Base-by-base conservation (phyloP, 352 stramenopile species). In the Phytophthora sp. region DNA sequence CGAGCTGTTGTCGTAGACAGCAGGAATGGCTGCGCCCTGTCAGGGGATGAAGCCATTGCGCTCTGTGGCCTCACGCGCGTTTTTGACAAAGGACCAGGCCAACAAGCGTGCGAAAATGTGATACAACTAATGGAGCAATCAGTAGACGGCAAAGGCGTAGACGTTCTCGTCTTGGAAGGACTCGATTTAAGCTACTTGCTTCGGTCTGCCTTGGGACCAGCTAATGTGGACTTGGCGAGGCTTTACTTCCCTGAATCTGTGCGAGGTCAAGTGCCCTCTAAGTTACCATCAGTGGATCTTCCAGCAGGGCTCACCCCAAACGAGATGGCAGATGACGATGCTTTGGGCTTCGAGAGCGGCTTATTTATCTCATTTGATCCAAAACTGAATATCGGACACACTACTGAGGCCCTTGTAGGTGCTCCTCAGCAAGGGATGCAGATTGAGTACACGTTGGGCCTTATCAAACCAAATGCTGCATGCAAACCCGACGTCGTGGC, bases 391-490 rank as follows among this genome's bases (percentile, higher is more conserved):
- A 51, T 65, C 23, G 38, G 18, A 24, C 6, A 13, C 13, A 17
- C 34, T 41, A 8, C 6, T 48, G 42, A 62, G 1, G 42, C 13
- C 26, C 31, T 46, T 6, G 26, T 30, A 28, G 54, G 55, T 28
- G 27, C 3, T n/a, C 21, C 30, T 2, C 37, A 50, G 11, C 62
- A 70, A 13, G 61, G 65, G n/a, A 30, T 39, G 11, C 20, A 18
- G 4, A 43, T 87, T 30, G 57, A 84, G 30, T 41, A 17, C 32
- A 90, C 83, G 4, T 66, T 89, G 15, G 83, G 66, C 13, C 74
- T 90, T 39, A 84, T 92, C 59, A 92, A 92, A 41, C 83, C 83
- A 4, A 80, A 77, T 32, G 75, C 76, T 6, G 74, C 83, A 5
- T 64, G 57, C 15, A 66, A 82, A 11, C 45, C 45, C 4, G 31